Evolutionary conservation across 1,284 basidiomycete species (phyloP).

Genomic region (Tremellales sp.): DNA sequence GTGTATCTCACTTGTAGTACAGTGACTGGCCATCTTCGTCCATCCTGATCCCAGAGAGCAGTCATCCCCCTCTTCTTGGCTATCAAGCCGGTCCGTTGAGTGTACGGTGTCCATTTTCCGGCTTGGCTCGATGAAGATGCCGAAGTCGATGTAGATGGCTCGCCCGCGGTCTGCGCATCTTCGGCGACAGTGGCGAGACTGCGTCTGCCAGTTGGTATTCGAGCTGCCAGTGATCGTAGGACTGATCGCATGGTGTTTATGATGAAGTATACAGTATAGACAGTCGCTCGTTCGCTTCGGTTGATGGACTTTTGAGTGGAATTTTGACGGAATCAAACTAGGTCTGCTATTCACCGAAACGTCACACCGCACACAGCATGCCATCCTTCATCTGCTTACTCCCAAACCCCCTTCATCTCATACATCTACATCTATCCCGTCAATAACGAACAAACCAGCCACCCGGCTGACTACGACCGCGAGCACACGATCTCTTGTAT

Average conservation of each 20-base stretch:
- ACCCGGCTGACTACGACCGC: neutral
- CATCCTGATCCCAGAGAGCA: conserved; percentile 84
- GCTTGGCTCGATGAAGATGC: conserved; percentile 2
- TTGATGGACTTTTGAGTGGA: neutral
- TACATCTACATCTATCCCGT: conserved; percentile 5
- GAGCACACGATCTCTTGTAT: conserved; percentile 4
- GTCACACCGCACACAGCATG: too few species aligned
- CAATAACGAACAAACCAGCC: conserved; percentile 1
- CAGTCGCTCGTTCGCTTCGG: neutral
- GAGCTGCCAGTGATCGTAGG: conserved; percentile 12
- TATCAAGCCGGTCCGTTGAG: conserved; percentile 88
- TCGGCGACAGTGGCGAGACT: conserved; percentile 12
- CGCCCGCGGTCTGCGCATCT: conserved; percentile 3
- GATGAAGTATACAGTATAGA: neutral
- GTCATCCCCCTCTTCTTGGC: conserved; percentile 97
- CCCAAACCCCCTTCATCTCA: neutral
- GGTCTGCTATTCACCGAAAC: too few species aligned
- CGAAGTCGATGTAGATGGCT: conserved; percentile 9
- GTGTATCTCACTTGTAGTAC: conserved; percentile 72
- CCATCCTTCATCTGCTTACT: too few species aligned
- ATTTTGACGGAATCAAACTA: conserved; percentile 1
- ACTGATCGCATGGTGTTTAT: conserved; percentile 25
- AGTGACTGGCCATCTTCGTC: conserved; percentile 82
- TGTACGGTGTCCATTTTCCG: conserved; percentile 71
- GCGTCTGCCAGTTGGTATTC: conserved; percentile 5